Conservation (phyloP, 768 basidiomycete species). For the Rhizopogon vinicolor region DNA sequence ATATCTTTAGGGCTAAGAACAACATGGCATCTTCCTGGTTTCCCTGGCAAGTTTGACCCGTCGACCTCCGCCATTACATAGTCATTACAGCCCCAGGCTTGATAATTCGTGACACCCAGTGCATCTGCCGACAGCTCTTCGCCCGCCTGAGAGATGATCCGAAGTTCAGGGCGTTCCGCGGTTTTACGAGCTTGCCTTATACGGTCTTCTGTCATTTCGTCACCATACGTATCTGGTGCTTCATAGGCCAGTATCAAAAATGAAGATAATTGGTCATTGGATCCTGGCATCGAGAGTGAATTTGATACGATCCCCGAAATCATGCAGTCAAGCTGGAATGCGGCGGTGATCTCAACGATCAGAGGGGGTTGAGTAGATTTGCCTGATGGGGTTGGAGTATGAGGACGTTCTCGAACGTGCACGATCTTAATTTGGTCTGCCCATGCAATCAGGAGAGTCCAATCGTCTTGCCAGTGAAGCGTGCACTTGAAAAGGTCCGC, state of each 20-base stretch:
- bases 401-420: slow-evolving; percentile 62
- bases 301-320: slow-evolving; percentile 87
- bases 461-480: slow-evolving; percentile 89
- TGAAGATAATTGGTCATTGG: slow-evolving; percentile 30
- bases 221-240: slow-evolving; percentile 62
- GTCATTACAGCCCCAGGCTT: slow-evolving; percentile 89
- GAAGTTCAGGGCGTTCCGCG: slow-evolving; percentile 90
- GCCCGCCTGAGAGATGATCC: slow-evolving; percentile 83
- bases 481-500: slow-evolving; percentile 94
- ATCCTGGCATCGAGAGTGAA: slow-evolving; percentile 33
- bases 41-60: slow-evolving; percentile 10
- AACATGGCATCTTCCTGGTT: slow-evolving; percentile 56
- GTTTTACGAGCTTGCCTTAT: slow-evolving; percentile 74
- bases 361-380: slow-evolving; percentile 51
- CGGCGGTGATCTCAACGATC: slow-evolving; percentile 83
- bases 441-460: slow-evolving; percentile 89
- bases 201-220: slow-evolving; percentile 71
- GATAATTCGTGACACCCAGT: slow-evolving; percentile 71
- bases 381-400: slow-evolving; percentile 35
- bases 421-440: slow-evolving; percentile 91
- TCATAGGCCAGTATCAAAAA: slow-evolving; percentile 88
- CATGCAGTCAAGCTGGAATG: slow-evolving; percentile 94
- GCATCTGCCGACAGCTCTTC: slow-evolving; percentile 88
- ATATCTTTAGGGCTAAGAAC: slow-evolving; percentile 86
- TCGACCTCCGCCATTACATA: slow-evolving; percentile 64